A percentile compares a stretch with the other conserved stretches of the same genome.
Evolutionary conservation across 768 basidiomycete species (phyloP).

Genomic region (Tulasnella sp.): DNA sequence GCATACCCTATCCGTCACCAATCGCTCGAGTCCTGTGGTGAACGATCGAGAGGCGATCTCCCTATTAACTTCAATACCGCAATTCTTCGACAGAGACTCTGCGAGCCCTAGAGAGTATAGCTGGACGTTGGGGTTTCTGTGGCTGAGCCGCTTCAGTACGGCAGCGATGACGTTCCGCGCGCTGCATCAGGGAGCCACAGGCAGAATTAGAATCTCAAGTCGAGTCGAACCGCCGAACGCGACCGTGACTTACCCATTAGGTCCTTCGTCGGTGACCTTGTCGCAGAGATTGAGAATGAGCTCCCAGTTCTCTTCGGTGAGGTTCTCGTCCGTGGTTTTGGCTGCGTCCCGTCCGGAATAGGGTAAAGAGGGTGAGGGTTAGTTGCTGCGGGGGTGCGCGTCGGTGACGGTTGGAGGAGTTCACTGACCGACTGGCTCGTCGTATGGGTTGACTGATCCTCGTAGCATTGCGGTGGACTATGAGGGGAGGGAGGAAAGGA

Average conservation of each 20-base stretch:
- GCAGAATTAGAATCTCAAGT: slow-evolving; percentile 17
- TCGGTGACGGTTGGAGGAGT: background rate
- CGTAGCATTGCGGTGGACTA: slow-evolving; percentile 58
- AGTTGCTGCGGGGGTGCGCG: background rate
- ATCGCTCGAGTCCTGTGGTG: slow-evolving; percentile 80
- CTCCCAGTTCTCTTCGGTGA: slow-evolving; percentile 95
- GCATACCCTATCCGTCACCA: slow-evolving; percentile 80
- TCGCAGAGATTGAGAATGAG: slow-evolving; percentile 91
- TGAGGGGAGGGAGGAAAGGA: slow-evolving; percentile 21
- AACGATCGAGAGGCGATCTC: slow-evolving; percentile 89
- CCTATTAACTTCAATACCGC: slow-evolving; percentile 69
- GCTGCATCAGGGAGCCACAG: slow-evolving; percentile 43
- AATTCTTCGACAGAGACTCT: slow-evolving; percentile 91
- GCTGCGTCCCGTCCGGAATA: slow-evolving; percentile 43
- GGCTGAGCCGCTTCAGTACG: slow-evolving; percentile 82
- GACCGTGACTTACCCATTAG: slow-evolving; percentile 61
- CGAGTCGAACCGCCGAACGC: background rate
- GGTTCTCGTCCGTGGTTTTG: slow-evolving; percentile 97
- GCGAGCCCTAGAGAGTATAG: slow-evolving; percentile 84
- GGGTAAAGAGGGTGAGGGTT: slow-evolving; percentile 7
- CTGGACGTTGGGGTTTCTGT: slow-evolving; percentile 96
- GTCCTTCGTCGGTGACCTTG: slow-evolving; percentile 88
- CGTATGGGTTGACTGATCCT: slow-evolving; percentile 71
- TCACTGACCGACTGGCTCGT: slow-evolving; percentile 83
- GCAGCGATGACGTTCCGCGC: slow-evolving; percentile 82